phyloP scores from a whole-genome alignment of 768 basidiomycete genomes.

The Gelatoporia subvermispora region DNA sequence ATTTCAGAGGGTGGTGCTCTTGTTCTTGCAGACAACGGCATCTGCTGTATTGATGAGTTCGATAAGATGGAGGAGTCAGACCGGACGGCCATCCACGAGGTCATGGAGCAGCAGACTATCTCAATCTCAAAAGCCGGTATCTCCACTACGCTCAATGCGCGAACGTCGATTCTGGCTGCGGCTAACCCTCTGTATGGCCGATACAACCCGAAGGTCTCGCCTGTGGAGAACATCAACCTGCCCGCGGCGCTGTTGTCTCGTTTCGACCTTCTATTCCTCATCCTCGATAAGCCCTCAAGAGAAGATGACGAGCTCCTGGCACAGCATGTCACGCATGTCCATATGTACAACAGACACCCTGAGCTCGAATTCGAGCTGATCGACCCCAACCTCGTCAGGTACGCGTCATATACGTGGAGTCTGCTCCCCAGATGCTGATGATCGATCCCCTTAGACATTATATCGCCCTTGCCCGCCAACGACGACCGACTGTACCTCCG shows the following conservation, averaged over 20 bases:
- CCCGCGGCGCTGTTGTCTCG: slow-evolving; percentile 94
- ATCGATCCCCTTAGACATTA: slow-evolving; percentile 62
- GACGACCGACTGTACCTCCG: slow-evolving; percentile 85
- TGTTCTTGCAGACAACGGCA: slow-evolving; percentile 97
- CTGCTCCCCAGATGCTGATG: not conserved
- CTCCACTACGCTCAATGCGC: slow-evolving; percentile 95
- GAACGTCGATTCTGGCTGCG: slow-evolving; percentile 95
- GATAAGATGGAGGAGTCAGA: slow-evolving; percentile 99
- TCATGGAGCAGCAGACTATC: slow-evolving; percentile 99
- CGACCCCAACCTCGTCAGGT: slow-evolving; percentile 88
- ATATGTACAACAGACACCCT: slow-evolving; percentile 93
- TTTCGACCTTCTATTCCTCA: slow-evolving; percentile 95
- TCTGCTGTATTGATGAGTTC: slow-evolving; percentile 99
- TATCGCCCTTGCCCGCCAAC: slow-evolving; percentile 85
- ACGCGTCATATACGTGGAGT: slow-evolving; percentile 11
- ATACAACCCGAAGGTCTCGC: slow-evolving; percentile 96
- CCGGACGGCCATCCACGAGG: slow-evolving; percentile 97
- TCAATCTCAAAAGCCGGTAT: slow-evolving; percentile 99
- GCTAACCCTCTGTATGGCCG: slow-evolving; percentile 98
- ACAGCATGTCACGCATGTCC: slow-evolving; percentile 95
- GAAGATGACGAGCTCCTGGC: slow-evolving; percentile 96
- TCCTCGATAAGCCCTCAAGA: slow-evolving; percentile 90
- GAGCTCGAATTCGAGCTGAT: slow-evolving; percentile 79
- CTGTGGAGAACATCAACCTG: slow-evolving; percentile 98
- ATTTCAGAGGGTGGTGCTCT: slow-evolving; percentile 94